Evolutionary conservation across 345 rosid species (phyloP).

Genomic region (Diplotaxis tenuifolia): DNA sequence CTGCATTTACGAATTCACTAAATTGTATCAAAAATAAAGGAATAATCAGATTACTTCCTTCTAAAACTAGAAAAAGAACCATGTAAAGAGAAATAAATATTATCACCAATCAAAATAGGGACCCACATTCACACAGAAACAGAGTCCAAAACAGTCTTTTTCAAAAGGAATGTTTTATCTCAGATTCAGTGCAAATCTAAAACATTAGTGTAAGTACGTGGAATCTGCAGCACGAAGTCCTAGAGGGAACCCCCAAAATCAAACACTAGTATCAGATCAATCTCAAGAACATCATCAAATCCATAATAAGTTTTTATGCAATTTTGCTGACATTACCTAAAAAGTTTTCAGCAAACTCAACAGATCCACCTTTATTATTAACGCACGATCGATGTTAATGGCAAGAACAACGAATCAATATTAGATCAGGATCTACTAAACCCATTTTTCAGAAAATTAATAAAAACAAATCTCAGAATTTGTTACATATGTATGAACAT

Average conservation of each 20-base stretch:
- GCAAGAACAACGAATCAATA: not conserved
- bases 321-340: not conserved
- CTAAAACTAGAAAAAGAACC: not conserved
- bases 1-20: slow-evolving; percentile 24
- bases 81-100: not conserved
- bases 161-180: slow-evolving; percentile 15
- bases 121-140: slow-evolving; percentile 12
- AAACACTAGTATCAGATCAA: not conserved
- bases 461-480: not conserved
- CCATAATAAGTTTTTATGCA: not conserved
- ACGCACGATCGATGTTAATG: not conserved
- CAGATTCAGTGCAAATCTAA: slow-evolving; percentile 4
- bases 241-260: not conserved
- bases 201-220: not conserved
- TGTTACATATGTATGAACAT: not conserved
- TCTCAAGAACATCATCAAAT: slow-evolving; percentile 13
- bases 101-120: slow-evolving; percentile 4
- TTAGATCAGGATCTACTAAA: slow-evolving; percentile 9
- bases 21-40: not conserved
- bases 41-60: not conserved
- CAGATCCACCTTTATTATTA: not conserved
- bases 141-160: not conserved
- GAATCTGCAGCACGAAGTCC: not conserved
- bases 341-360: not conserved
- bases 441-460: not conserved